Evolutionary conservation across 1,284 basidiomycete species (phyloP).

Genomic region (Malassezia arunalokei): DNA sequence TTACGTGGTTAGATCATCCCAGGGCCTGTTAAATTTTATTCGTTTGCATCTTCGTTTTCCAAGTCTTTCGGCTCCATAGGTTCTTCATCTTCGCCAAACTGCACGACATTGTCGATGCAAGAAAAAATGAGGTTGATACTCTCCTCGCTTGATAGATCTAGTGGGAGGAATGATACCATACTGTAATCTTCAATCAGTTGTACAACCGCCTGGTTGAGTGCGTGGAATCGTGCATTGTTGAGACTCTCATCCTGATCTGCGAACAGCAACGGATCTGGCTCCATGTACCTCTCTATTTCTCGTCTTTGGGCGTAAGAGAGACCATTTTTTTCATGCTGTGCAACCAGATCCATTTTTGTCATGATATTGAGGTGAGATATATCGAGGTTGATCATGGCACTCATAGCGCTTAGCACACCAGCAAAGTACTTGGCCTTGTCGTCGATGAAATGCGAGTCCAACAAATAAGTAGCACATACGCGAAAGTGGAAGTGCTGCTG

Average conservation of each 20-base stretch:
- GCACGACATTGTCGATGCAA: conserved; percentile 93
- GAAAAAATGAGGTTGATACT: conserved; percentile 79
- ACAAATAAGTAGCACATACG: conserved; percentile 57
- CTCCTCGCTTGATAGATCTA: conserved; percentile 80
- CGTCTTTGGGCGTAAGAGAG: conserved; percentile 24
- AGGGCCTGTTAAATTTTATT: background rate
- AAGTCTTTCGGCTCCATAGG: conserved; percentile 45
- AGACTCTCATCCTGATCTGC: conserved; percentile 57
- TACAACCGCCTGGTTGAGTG: conserved; percentile 85
- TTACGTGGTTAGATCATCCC: conserved; percentile 19
- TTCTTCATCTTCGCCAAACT: conserved; percentile 52
- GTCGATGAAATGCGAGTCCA: conserved; percentile 66
- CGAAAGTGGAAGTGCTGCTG: conserved; percentile 37
- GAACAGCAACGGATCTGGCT: conserved; percentile 87
- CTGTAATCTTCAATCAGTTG: conserved; percentile 98
- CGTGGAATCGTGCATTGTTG: conserved; percentile 76
- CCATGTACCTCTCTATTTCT: conserved; percentile 66
- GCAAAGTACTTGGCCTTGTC: conserved; percentile 98
- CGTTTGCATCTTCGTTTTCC: conserved; percentile 33
- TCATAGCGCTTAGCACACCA: conserved; percentile 96
- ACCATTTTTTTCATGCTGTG: conserved; percentile 54
- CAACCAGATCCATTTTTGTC: conserved; percentile 96
- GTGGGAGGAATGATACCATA: conserved; percentile 86
- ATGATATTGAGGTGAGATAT: conserved; percentile 94
- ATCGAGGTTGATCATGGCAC: conserved; percentile 94